Evolutionary conservation across 2,329 filamentous ascomycete genomes (phyloP).

Genomic region (Tolypocladium pustulatum): DNA sequence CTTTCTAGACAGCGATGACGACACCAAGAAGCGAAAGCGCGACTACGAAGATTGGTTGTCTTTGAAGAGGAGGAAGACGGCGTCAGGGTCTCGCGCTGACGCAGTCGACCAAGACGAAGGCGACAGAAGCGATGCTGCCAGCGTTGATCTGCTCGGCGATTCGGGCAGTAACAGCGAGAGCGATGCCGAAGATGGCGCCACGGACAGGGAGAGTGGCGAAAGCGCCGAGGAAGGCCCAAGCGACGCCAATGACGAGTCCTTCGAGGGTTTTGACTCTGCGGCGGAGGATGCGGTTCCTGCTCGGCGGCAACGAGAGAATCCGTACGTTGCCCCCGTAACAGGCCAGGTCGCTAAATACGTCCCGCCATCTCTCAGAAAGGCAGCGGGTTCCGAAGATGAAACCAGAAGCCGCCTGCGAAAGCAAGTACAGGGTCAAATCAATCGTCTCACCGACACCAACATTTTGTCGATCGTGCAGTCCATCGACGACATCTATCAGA

Average conservation of each 20-base stretch:
- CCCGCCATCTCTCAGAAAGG: constrained; percentile 69
- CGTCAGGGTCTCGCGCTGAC: constrained; percentile 6
- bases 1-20: constrained; percentile 38
- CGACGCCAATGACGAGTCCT: constrained; percentile 20
- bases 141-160: neutral
- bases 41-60: constrained; percentile 52
- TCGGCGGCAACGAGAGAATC: constrained; percentile 63
- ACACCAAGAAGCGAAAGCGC: constrained; percentile 50
- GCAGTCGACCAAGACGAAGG: neutral
- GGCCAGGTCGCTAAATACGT: constrained; percentile 62
- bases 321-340: constrained; percentile 65
- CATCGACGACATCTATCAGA: constrained; percentile 72
- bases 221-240: neutral
- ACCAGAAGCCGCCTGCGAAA: constrained; percentile 58
- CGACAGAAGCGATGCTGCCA: neutral
- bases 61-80: constrained; percentile 33
- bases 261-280: constrained; percentile 28
- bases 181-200: constrained; percentile 1
- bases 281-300: constrained; percentile 18
- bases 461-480: constrained; percentile 74
- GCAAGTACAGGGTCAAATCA: constrained; percentile 80
- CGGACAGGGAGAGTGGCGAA: neutral
- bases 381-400: constrained; percentile 54
- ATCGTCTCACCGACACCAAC: constrained; percentile 86
- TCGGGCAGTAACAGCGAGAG: constrained; percentile 16